A percentile compares a stretch with the other conserved stretches of the same genome.
phyloP scores from a whole-genome alignment of 2,329 filamentous ascomycete species.

The Passalora sequoiae region DNA sequence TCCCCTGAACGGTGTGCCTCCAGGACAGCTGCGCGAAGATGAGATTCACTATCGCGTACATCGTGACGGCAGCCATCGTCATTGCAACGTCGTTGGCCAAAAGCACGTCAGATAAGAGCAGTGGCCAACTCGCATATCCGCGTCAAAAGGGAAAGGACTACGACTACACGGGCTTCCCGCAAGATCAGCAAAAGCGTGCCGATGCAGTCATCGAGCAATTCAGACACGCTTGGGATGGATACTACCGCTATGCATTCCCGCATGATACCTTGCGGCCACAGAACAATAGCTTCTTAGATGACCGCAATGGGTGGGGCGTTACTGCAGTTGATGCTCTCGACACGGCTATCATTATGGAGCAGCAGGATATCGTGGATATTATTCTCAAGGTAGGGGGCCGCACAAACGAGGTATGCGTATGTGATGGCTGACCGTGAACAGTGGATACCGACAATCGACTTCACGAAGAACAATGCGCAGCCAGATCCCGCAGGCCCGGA shows the following conservation, averaged over 20 bases:
- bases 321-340: slow-evolving; percentile 75
- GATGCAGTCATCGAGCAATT: slow-evolving; percentile 64
- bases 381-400: slow-evolving; percentile 49
- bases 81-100: too few species aligned
- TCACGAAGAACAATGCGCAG: slow-evolving; percentile 46
- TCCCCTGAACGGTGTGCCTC: too few species aligned
- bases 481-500: slow-evolving; percentile 34
- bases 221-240: slow-evolving; percentile 62
- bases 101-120: too few species aligned
- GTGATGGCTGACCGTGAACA: slow-evolving; percentile 31
- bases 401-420: background rate
- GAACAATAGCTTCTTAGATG: slow-evolving; percentile 60
- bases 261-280: slow-evolving; percentile 63
- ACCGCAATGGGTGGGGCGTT: slow-evolving; percentile 78
- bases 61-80: too few species aligned
- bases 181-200: slow-evolving; percentile 37
- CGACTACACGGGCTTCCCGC: slow-evolving; percentile 16
- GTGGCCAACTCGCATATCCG: slow-evolving; percentile 2
- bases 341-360: slow-evolving; percentile 72
- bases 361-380: slow-evolving; percentile 60
- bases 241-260: slow-evolving; percentile 34
- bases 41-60: too few species aligned
- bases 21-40: too few species aligned
- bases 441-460: slow-evolving; percentile 67
- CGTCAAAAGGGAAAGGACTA: slow-evolving; percentile 13